These are phyloP conservation scores for Closterium sp. DNA, from an alignment of 139 green algal genomes.

Conservation along the genomic window DNA sequence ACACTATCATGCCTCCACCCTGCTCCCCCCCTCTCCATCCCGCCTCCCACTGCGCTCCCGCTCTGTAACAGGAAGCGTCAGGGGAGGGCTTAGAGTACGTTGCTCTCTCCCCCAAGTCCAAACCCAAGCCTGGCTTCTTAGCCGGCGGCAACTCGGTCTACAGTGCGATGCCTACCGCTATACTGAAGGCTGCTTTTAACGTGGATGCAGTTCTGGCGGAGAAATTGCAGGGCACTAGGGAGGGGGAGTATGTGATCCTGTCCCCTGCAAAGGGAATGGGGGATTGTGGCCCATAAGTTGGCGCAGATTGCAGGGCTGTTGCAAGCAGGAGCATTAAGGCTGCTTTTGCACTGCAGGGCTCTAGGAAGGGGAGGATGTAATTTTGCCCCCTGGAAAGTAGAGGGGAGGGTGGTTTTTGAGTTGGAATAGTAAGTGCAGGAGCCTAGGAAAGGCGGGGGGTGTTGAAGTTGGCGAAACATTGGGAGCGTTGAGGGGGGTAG, in stretches of 20 bases:
- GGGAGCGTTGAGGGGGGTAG: no score
- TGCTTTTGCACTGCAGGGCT: no score
- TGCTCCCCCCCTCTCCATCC: background rate
- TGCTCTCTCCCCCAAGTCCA: background rate
- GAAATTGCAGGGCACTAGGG: slow-evolving; percentile 9
- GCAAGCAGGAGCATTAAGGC: no score
- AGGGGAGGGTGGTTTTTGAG: no score
- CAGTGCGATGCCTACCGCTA: slow-evolving; percentile 28
- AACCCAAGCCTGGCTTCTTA: slow-evolving; percentile 20
- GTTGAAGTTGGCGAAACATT: no score
- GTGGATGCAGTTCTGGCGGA: slow-evolving; percentile 14
- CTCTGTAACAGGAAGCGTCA: no score
- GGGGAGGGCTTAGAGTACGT: slow-evolving; percentile 6
- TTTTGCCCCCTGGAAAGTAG: no score
- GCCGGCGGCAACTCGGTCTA: slow-evolving; percentile 36
- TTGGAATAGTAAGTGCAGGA: no score
- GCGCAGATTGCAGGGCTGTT: no score
- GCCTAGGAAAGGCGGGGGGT: no score
- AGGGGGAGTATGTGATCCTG: background rate
- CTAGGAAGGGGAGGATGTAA: no score
- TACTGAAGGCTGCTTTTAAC: slow-evolving; percentile 23
- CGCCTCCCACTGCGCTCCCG: background rate
- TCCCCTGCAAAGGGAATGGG: background rate
- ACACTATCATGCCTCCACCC: no score
- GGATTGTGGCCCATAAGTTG: background rate